These are phyloP conservation scores for Gossypium ekmanianum DNA, from an alignment of 345 rosid genomes.

Conservation along the genomic window DNA sequence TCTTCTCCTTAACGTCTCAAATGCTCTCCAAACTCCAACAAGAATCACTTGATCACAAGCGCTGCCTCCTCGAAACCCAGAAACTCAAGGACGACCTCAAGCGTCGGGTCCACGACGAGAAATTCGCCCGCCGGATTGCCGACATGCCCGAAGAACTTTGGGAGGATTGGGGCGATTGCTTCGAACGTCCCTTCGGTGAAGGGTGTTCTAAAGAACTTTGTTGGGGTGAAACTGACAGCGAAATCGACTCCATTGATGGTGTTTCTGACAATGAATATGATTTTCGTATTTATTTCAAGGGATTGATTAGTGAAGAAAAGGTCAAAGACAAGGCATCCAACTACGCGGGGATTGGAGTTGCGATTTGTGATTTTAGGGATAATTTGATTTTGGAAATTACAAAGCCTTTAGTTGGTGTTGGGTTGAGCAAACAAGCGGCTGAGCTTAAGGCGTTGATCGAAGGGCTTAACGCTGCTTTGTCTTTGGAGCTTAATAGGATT, in stretches of 20 bases:
- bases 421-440: constrained; percentile 25
- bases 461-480: constrained; percentile 44
- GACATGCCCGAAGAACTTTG: constrained; percentile 38
- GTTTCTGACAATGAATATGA: constrained; percentile 8
- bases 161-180: constrained; percentile 39
- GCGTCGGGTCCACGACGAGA: constrained; percentile 45
- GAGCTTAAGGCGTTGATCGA: constrained; percentile 48
- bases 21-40: constrained; percentile 6
- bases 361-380: constrained; percentile 33
- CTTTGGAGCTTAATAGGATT: constrained; percentile 38
- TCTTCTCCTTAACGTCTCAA: constrained; percentile 6
- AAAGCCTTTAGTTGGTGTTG: constrained; percentile 29
- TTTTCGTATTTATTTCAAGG: constrained; percentile 21
- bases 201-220: constrained; percentile 20
- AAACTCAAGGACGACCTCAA: constrained; percentile 34
- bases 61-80: constrained; percentile 19
- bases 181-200: constrained; percentile 40
- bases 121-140: constrained; percentile 33
- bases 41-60: constrained; percentile 26
- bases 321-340: not conserved
- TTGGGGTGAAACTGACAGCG: constrained; percentile 3
- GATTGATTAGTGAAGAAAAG: constrained; percentile 25
- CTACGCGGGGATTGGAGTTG: constrained; percentile 38
- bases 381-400: constrained; percentile 33
- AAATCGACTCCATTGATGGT: not conserved